Evolutionary conservation across 2,329 filamentous ascomycete species (phyloP).

Genomic region (Botryotinia calthae): DNA sequence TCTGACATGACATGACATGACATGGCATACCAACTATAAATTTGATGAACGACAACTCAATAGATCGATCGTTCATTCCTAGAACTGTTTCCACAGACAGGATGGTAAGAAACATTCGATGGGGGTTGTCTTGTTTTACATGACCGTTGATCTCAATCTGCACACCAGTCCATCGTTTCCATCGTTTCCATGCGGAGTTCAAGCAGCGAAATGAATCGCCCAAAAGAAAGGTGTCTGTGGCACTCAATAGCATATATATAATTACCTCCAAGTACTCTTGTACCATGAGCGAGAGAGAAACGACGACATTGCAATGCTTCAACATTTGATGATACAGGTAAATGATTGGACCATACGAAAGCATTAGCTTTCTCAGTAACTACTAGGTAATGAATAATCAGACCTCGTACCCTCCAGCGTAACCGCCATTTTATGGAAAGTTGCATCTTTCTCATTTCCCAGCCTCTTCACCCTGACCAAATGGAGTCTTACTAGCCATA

Average conservation of each 20-base stretch:
- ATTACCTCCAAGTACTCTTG: background rate
- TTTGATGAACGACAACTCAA: background rate
- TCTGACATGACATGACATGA: background rate
- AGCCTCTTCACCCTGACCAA: background rate
- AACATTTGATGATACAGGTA: background rate
- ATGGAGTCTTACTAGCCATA: background rate
- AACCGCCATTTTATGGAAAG: conserved; percentile 1
- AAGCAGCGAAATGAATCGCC: background rate
- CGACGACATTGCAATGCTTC: background rate
- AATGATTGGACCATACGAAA: background rate
- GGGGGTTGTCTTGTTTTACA: background rate
- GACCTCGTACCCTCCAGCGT: background rate
- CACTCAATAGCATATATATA: background rate
- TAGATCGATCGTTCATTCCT: background rate
- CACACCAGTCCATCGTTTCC: background rate
- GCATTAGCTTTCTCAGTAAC: background rate
- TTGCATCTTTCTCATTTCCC: conserved; percentile 10
- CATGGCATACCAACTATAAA: too few species aligned
- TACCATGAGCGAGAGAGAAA: background rate
- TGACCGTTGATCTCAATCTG: background rate
- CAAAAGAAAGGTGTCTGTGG: background rate
- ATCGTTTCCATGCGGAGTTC: background rate
- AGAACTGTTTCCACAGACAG: background rate
- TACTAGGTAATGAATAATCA: background rate
- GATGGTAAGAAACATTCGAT: background rate